phyloP scores from a whole-genome alignment of 2,329 filamentous ascomycete species.

The Aspergillus ochraceus region DNA sequence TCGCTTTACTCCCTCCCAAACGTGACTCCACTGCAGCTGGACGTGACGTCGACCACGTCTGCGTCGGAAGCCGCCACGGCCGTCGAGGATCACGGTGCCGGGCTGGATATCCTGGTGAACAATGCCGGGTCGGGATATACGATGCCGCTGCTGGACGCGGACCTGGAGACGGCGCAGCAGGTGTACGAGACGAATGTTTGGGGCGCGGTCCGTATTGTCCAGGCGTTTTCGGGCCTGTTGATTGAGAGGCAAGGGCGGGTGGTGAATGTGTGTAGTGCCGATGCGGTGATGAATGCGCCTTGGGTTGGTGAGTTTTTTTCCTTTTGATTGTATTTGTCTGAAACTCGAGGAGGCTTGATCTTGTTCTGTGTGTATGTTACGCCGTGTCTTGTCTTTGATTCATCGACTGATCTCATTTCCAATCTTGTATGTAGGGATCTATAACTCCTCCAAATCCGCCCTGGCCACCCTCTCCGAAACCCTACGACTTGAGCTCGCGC shows the following conservation, averaged over 20 bases:
- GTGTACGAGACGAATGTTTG: constrained; percentile 38
- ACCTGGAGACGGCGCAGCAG: constrained; percentile 23
- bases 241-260: constrained; percentile 24
- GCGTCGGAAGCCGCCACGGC: constrained; percentile 18
- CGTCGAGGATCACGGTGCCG: constrained; percentile 18
- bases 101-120: constrained; percentile 43
- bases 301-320: constrained; percentile 27
- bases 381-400: background rate
- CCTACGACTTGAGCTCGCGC: constrained; percentile 33
- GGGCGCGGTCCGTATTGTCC: constrained; percentile 23
- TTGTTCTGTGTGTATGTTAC: background rate
- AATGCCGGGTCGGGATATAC: constrained; percentile 38
- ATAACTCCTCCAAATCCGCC: constrained; percentile 35
- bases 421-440: constrained; percentile 18
- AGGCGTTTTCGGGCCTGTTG: constrained; percentile 30
- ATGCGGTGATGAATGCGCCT: constrained; percentile 35
- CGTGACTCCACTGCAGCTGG: constrained; percentile 26
- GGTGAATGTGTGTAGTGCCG: constrained; percentile 23
- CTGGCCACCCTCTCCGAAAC: constrained; percentile 27
- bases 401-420: constrained; percentile 19
- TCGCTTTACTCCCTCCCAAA: constrained; percentile 23
- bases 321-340: constrained; percentile 8
- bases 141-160: constrained; percentile 27
- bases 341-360: no score
- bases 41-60: constrained; percentile 22